A percentile compares a stretch with the other conserved stretches of the same genome.
phyloP scores from a whole-genome alignment of 176 grass and related monocot genomes.

The Zoysia pacifica region DNA sequence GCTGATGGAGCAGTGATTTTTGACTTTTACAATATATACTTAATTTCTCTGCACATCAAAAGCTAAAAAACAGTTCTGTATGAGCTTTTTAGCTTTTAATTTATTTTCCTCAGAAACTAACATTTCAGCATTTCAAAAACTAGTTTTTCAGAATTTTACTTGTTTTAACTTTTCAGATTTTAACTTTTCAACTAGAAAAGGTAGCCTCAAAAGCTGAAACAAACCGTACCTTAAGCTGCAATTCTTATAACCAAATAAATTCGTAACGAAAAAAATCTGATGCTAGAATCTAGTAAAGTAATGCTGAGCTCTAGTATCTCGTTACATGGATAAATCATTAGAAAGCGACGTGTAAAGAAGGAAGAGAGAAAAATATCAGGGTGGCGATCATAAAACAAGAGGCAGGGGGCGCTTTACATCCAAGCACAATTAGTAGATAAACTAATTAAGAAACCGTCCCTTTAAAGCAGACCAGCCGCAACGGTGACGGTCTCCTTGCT shows the following conservation, averaged over 20 bases:
- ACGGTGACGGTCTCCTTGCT: neutral
- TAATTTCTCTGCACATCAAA: too few relatives aligned
- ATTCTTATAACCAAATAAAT: neutral
- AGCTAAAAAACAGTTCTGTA: too few relatives aligned
- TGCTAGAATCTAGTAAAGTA: neutral
- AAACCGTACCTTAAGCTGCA: neutral
- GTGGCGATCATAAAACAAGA: neutral
- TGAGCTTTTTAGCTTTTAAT: too few relatives aligned
- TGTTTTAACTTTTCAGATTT: too few relatives aligned
- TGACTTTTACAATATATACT: too few relatives aligned
- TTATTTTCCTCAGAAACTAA: too few relatives aligned
- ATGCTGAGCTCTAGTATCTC: neutral
- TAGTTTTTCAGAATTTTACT: too few relatives aligned
- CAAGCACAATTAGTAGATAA: neutral
- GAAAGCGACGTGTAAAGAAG: constrained; percentile 11
- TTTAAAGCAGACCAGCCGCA: constrained; percentile 4
- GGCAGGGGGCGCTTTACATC: neutral
- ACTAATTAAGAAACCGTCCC: neutral
- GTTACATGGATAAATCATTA: neutral
- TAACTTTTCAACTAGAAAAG: too few relatives aligned
- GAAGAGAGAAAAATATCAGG: constrained; percentile 11
- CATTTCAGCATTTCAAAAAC: too few relatives aligned
- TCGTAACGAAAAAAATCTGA: neutral
- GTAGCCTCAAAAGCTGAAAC: too few relatives aligned
- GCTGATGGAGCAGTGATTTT: too few relatives aligned